phyloP scores from a whole-genome alignment of 140 eudicot species.

The Oenanthe javanica region DNA sequence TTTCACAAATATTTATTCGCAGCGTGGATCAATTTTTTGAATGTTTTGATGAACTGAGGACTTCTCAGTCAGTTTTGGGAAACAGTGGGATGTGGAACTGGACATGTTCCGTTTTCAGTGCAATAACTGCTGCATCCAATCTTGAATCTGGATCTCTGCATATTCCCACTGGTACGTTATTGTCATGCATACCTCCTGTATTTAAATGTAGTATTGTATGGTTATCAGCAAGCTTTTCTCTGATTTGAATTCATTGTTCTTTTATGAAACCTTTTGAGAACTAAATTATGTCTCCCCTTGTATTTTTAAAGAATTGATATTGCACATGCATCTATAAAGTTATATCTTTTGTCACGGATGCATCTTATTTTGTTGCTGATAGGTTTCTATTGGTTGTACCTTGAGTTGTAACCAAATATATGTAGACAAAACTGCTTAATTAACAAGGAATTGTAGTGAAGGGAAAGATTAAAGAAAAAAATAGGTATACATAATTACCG shows the following conservation, averaged over 20 bases:
- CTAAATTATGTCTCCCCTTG: background rate
- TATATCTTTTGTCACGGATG: background rate
- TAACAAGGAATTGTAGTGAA: background rate
- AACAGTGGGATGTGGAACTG: slow-evolving; percentile 97
- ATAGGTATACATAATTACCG: background rate
- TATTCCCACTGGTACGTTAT: slow-evolving; percentile 63
- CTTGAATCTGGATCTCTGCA: slow-evolving; percentile 89
- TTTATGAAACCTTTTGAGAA: background rate
- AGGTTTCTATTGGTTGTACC: background rate
- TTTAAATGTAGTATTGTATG: background rate
- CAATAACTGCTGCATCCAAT: slow-evolving; percentile 89
- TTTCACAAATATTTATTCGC: slow-evolving; percentile 18
- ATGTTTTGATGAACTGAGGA: slow-evolving; percentile 86
- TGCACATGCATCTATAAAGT: background rate
- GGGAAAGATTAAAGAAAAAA: background rate
- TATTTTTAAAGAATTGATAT: background rate
- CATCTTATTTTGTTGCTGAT: background rate
- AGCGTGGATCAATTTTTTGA: slow-evolving; percentile 95
- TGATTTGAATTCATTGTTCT: background rate
- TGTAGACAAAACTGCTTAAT: background rate
- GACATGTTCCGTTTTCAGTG: slow-evolving; percentile 95
- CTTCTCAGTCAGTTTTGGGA: slow-evolving; percentile 85
- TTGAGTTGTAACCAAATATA: background rate
- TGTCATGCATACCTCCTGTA: background rate
- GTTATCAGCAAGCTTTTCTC: background rate